Evolutionary conservation across 2,329 filamentous ascomycete genomes (phyloP), one percentile per base, ranked within the genome.

Genomic region (Sclerotinia borealis): DNA sequence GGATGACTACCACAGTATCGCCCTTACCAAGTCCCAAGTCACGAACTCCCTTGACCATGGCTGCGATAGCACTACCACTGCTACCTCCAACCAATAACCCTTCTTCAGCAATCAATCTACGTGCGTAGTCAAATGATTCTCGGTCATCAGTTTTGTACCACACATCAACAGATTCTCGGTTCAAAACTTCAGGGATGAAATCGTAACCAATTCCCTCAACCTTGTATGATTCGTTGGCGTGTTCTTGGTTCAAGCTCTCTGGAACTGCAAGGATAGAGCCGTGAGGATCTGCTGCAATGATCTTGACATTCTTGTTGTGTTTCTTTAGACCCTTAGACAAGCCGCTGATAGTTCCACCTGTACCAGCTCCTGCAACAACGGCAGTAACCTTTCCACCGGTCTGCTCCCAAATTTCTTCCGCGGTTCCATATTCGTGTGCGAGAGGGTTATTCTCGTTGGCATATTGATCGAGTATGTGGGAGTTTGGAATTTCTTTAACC

Each of bases 171-270:
- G 84, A 76, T 34, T 87, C 77, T 73, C 89, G 91, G 69, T 95
- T 87, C 62, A 99, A 81, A 6, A 99, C 96, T 29, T 98, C 91
- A 8, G 96, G 95, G 65, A 99, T 90, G 76, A 99, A 99, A 76
- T 99, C 95, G 76, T 99, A 99, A 25, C 95, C 95, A 72, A 99
- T 99, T 49, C 95, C 95, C 79, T 99, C 95, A 0, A 99, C 95
- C 80, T 99, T 98, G 81, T 99, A 99, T 1, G 88, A 81, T 76
- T 92, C 87, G 73, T 97, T 93, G 65, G 85, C 83, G 74, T 88
- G 85, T 68, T 91, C 88, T 54, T 91, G 81, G 76, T 99, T 99
- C 69, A 99, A 79, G 7, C 77, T 72, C 69, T 89, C 85, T 2
- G 95, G 95, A 37, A 96, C 73, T 11, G 95, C 95, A 55, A 99